Evolutionary conservation across 345 rosid genomes (phyloP).

Genomic region (Lepidium africanum): DNA sequence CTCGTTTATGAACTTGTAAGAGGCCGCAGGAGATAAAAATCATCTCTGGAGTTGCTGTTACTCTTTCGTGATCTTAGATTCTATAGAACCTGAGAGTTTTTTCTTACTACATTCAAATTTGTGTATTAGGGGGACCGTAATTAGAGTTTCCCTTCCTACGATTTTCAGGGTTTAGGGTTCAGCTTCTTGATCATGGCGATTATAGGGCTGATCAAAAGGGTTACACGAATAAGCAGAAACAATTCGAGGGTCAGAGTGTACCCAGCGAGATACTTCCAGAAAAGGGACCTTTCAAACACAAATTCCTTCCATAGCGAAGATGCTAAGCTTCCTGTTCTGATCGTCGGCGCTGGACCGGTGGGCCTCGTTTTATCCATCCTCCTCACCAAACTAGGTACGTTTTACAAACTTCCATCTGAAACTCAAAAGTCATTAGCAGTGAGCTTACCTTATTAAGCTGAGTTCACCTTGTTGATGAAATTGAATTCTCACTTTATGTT

Average conservation of each 20-base stretch:
- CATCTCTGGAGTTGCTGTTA: not conserved
- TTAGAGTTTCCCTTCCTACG: not conserved
- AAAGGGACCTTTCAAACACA: conserved; percentile 31
- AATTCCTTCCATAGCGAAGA: conserved; percentile 20
- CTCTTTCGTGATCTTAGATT: not conserved
- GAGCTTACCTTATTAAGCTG: not conserved
- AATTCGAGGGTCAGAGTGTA: conserved; percentile 25
- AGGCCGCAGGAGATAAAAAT: not conserved
- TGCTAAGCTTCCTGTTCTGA: conserved; percentile 64
- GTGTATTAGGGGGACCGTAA: not conserved
- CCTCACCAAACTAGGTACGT: conserved; percentile 66
- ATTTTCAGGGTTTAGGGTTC: not conserved
- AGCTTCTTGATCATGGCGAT: conserved; percentile 34
- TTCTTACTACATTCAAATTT: not conserved
- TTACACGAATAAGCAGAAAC: conserved; percentile 22
- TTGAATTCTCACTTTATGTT: conserved; percentile 11
- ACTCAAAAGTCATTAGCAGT: not conserved
- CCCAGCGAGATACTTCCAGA: conserved; percentile 28
- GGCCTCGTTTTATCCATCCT: conserved; percentile 85
- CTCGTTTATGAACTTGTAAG: not conserved
- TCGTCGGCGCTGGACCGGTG: conserved; percentile 96
- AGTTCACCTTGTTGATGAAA: not conserved
- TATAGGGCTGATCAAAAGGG: conserved; percentile 38
- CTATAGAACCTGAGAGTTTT: not conserved
- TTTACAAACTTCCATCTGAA: not conserved